A percentile compares a stretch with the other conserved stretches of the same genome.
Evolutionary conservation across 768 basidiomycete genomes (phyloP).

Genomic region (Ephemerocybe angulata): DNA sequence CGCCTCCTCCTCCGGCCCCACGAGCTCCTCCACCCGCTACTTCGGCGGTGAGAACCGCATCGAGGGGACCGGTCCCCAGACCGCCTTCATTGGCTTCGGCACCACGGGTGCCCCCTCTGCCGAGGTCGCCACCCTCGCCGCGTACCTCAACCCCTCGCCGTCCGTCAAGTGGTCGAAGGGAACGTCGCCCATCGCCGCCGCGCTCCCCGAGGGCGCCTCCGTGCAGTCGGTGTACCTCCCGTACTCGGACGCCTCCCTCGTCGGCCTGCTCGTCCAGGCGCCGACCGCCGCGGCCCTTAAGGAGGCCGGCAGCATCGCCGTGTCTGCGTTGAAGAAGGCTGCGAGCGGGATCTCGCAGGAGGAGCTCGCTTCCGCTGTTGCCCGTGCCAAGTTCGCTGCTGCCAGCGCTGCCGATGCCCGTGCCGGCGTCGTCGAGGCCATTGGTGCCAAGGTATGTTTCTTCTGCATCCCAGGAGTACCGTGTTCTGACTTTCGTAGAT

Average conservation of each 20-base stretch:
- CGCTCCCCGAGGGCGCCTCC: slow-evolving; percentile 54
- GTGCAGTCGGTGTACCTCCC: slow-evolving; percentile 76
- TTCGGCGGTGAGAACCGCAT: slow-evolving; percentile 87
- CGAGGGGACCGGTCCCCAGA: slow-evolving; percentile 56
- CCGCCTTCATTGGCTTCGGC: slow-evolving; percentile 88
- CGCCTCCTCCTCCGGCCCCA: slow-evolving; percentile 34
- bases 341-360: slow-evolving; percentile 60
- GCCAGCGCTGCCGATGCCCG: slow-evolving; percentile 68
- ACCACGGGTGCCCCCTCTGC: slow-evolving; percentile 58
- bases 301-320: slow-evolving; percentile 65
- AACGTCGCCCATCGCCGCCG: slow-evolving; percentile 60
- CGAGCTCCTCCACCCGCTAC: slow-evolving; percentile 40
- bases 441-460: slow-evolving; percentile 63
- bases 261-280: slow-evolving; percentile 80
- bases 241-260: slow-evolving; percentile 88
- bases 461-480: no score
- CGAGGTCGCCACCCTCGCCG: slow-evolving; percentile 74
- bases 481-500: slow-evolving; percentile 56
- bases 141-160: slow-evolving; percentile 73
- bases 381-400: slow-evolving; percentile 84
- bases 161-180: slow-evolving; percentile 87
- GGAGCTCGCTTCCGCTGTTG: slow-evolving; percentile 74
- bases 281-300: slow-evolving; percentile 59
- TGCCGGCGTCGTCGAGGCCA: slow-evolving; percentile 56
- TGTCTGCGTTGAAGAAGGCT: slow-evolving; percentile 62